These are phyloP conservation scores for Zalaria sp. DNA, from an alignment of 2,329 filamentous ascomycete species.

Conservation along the genomic window DNA sequence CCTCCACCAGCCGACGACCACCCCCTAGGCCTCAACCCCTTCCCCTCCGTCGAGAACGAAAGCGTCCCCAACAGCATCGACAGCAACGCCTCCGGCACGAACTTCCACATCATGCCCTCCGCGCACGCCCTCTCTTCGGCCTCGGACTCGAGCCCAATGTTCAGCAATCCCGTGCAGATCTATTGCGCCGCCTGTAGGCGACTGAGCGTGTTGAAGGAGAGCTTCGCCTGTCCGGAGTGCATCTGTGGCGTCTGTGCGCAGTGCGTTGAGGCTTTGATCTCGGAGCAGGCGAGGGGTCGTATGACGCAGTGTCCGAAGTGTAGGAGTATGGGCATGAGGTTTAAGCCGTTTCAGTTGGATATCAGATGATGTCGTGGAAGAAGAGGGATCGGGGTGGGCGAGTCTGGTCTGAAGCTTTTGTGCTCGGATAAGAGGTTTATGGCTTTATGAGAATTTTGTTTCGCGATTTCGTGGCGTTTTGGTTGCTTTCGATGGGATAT, in stretches of 20 bases:
- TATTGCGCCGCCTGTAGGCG: slow-evolving; percentile 82
- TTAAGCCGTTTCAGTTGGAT: slow-evolving; percentile 76
- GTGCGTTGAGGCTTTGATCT: slow-evolving; percentile 70
- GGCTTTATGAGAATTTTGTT: too few species aligned
- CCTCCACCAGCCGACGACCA: slow-evolving; percentile 44
- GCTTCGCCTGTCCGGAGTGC: slow-evolving; percentile 90
- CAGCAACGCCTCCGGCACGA: slow-evolving; percentile 53
- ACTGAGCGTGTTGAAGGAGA: slow-evolving; percentile 63
- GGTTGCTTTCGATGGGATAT: too few species aligned
- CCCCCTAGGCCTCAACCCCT: slow-evolving; percentile 45
- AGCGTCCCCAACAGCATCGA: slow-evolving; percentile 43
- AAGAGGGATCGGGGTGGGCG: too few species aligned
- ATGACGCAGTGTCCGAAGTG: slow-evolving; percentile 63
- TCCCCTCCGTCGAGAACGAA: slow-evolving; percentile 65
- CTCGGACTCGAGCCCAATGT: slow-evolving; percentile 47
- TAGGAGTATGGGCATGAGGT: slow-evolving; percentile 54
- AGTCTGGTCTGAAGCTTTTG: too few species aligned
- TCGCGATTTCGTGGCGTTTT: too few species aligned
- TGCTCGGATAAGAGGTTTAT: too few species aligned
- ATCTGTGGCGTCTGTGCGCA: slow-evolving; percentile 84
- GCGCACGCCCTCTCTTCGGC: slow-evolving; percentile 33
- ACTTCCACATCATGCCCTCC: slow-evolving; percentile 43
- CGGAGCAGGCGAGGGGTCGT: slow-evolving; percentile 54
- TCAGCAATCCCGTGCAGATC: slow-evolving; percentile 51
- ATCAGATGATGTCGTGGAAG: slow-evolving; percentile 42